A percentile compares a stretch with the other conserved stretches of the same genome.
Conservation (phyloP, 2,329 filamentous ascomycete species). For the Colletotrichum orbiculare region DNA sequence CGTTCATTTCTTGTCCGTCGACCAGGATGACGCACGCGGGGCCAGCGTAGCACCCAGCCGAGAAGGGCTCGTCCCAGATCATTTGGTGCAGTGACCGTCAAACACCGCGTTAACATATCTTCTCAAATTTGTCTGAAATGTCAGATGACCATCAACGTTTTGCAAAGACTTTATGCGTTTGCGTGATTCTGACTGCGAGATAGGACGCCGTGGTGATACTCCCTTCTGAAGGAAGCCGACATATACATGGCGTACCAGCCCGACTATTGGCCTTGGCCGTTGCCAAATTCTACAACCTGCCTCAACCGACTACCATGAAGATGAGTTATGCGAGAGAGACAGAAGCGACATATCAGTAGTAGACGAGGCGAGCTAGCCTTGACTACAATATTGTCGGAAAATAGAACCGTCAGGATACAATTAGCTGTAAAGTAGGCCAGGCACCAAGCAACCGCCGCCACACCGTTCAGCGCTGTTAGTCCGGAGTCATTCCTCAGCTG, state of each 20-base stretch:
- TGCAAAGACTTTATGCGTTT: background rate
- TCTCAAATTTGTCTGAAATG: conserved; percentile 71
- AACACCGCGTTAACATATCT: conserved; percentile 74
- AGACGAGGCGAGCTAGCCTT: conserved; percentile 11
- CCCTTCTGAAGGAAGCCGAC: too few relatives aligned
- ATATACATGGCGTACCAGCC: too few relatives aligned
- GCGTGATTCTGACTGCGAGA: background rate
- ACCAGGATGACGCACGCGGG: conserved; percentile 65
- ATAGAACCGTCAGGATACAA: conserved; percentile 2
- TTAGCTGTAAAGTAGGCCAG: conserved; percentile 1
- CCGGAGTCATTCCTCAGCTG: conserved; percentile 21
- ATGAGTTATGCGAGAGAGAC: background rate
- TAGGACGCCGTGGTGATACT: background rate
- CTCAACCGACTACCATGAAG: too few relatives aligned
- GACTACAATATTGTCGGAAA: conserved; percentile 17
- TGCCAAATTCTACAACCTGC: too few relatives aligned
- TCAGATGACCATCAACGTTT: background rate
- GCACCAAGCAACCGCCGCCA: conserved; percentile 3
- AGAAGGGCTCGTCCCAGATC: conserved; percentile 39
- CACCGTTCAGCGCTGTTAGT: conserved; percentile 3
- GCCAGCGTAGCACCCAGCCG: conserved; percentile 54
- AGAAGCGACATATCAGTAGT: background rate
- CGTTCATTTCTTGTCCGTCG: conserved; percentile 14
- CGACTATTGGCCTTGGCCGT: too few relatives aligned
- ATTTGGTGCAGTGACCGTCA: conserved; percentile 61